phyloP scores from a whole-genome alignment of 345 rosid species.

The Ricinus communis region DNA sequence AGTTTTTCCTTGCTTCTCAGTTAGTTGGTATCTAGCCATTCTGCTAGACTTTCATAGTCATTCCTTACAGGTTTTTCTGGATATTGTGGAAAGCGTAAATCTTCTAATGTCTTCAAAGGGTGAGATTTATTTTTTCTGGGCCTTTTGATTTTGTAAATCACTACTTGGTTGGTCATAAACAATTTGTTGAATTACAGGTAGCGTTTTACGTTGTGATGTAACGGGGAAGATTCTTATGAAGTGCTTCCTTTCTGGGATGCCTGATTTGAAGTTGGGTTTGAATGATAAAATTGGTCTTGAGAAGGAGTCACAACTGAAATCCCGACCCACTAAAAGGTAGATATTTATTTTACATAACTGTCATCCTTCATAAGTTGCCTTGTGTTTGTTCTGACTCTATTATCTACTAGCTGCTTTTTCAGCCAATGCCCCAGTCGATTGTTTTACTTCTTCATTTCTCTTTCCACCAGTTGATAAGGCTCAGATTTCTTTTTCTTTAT shows the following conservation, averaged over 20 bases:
- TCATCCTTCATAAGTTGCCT: neutral
- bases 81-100: conserved; percentile 98
- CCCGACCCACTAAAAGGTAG: conserved; percentile 95
- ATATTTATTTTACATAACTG: conserved; percentile 7
- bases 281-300: conserved; percentile 99
- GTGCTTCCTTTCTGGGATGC: conserved; percentile 99
- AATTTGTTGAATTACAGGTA: conserved; percentile 54
- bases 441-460: neutral
- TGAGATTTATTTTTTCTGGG: conserved; percentile 21
- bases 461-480: neutral
- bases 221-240: conserved; percentile 97
- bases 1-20: conserved; percentile 2
- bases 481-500: neutral
- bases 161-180: conserved; percentile 15
- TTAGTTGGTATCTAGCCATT: conserved; percentile 7
- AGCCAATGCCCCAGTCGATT: neutral
- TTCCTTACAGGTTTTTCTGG: conserved; percentile 77
- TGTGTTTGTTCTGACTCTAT: neutral
- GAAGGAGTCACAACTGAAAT: conserved; percentile 94
- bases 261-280: conserved; percentile 97
- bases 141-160: neutral
- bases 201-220: conserved; percentile 93
- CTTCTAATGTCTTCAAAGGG: conserved; percentile 99
- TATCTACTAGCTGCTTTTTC: neutral
- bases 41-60: conserved; percentile 20